These are phyloP conservation scores for Escovopsis sp. DNA, from an alignment of 2,329 filamentous ascomycete genomes.

Conservation along the genomic window DNA sequence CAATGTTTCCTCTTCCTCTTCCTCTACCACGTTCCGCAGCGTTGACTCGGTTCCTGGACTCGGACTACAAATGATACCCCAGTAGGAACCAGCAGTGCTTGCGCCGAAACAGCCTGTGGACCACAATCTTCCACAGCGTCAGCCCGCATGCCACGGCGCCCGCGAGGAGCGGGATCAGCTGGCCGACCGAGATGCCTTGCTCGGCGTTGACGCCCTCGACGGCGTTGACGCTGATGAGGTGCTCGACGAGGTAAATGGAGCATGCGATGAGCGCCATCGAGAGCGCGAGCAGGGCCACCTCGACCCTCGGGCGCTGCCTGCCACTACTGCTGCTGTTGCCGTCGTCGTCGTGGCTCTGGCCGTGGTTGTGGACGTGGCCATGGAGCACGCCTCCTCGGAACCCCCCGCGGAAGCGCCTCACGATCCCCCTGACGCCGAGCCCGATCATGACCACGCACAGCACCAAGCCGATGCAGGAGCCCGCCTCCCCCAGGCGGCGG, in stretches of 20 bases:
- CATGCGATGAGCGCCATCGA: conserved; percentile 8
- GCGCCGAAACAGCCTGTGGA: conserved; percentile 6
- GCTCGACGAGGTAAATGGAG: conserved; percentile 9
- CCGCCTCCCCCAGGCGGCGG: conserved; percentile 8
- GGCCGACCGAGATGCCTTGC: conserved; percentile 8
- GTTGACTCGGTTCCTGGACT: too few species aligned
- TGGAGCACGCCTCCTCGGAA: conserved; percentile 2
- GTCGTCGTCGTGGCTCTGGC: too few species aligned
- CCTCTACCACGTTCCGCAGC: too few species aligned
- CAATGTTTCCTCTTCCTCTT: too few species aligned
- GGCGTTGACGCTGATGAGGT: conserved; percentile 8
- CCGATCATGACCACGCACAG: too few species aligned
- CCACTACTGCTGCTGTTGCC: too few species aligned
- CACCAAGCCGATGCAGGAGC: conserved; percentile 7
- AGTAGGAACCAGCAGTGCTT: conserved; percentile 10
- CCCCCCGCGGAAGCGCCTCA: conserved; percentile 6
- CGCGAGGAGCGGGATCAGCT: conserved; percentile 12
- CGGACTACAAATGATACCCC: conserved; percentile 7
- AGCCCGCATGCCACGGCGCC: conserved; percentile 7
- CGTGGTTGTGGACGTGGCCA: not conserved
- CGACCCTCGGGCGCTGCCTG: conserved; percentile 7
- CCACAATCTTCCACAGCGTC: conserved; percentile 9
- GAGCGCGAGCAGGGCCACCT: conserved; percentile 8
- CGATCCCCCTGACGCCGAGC: conserved; percentile 3
- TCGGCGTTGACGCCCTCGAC: conserved; percentile 5